Percentiles rank a stretch among this genome's conserved stretches.
Evolutionary conservation across 208 protist species (phyloP).

Genomic region (Trypanosoma mega): DNA sequence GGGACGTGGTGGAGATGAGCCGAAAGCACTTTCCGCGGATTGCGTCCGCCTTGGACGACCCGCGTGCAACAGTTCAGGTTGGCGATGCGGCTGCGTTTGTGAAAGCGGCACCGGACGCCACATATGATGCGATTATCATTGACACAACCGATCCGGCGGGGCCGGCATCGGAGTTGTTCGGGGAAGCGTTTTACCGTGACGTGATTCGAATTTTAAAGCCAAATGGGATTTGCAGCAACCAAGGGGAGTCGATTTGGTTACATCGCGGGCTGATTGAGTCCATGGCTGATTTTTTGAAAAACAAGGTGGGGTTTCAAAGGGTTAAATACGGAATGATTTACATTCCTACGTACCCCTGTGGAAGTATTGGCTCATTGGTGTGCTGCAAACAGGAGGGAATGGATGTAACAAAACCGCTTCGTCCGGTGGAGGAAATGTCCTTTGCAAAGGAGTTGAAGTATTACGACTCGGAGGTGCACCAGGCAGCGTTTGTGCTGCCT

Average conservation of each 20-base stretch:
- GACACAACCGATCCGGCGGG: slow-evolving; percentile 94
- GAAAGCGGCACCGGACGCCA: slow-evolving; percentile 59
- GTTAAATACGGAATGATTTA: slow-evolving; percentile 93
- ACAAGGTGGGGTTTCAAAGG: slow-evolving; percentile 72
- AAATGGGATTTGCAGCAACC: slow-evolving; percentile 86
- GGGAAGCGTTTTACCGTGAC: slow-evolving; percentile 82
- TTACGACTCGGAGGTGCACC: slow-evolving; percentile 83
- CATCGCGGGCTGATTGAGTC: slow-evolving; percentile 90
- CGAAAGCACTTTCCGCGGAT: slow-evolving; percentile 87
- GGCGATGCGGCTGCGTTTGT: slow-evolving; percentile 90
- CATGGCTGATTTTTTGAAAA: slow-evolving; percentile 78
- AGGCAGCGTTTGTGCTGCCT: slow-evolving; percentile 79
- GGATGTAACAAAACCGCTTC: slow-evolving; percentile 55
- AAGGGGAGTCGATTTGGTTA: slow-evolving; percentile 92
- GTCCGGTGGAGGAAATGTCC: slow-evolving; percentile 59
- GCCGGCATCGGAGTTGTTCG: slow-evolving; percentile 87
- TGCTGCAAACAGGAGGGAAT: slow-evolving; percentile 69
- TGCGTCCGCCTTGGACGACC: slow-evolving; percentile 66
- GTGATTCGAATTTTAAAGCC: slow-evolving; percentile 78
- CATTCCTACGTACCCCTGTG: slow-evolving; percentile 94
- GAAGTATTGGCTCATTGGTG: slow-evolving; percentile 88
- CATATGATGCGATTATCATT: slow-evolving; percentile 95
- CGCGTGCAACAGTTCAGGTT: slow-evolving; percentile 67
- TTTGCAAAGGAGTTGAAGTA: slow-evolving; percentile 83
- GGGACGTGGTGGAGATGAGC: slow-evolving; percentile 81